Conservation (phyloP, 2,329 filamentous ascomycete genomes). For the Microdochium nivale region DNA sequence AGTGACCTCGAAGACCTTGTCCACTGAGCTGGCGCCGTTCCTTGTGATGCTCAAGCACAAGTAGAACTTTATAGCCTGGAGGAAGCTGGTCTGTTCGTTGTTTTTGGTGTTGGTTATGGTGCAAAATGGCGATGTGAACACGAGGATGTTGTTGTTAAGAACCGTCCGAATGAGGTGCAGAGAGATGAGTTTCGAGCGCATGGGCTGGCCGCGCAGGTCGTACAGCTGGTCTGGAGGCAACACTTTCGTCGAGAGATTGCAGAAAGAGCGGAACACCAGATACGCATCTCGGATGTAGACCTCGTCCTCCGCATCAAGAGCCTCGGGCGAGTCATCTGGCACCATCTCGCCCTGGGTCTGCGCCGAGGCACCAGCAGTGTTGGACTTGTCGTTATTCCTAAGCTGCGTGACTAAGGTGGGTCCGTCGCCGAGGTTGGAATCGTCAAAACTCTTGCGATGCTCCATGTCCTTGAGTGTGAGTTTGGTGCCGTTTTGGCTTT, state of each 20-base stretch:
- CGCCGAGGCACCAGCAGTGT: conserved; percentile 38
- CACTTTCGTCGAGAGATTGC: conserved; percentile 91
- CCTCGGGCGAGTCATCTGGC: conserved; percentile 47
- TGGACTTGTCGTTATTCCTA: conserved; percentile 32
- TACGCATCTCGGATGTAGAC: conserved; percentile 97
- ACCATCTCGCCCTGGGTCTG: conserved; percentile 46
- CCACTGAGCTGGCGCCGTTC: conserved; percentile 89
- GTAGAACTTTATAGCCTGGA: conserved; percentile 95
- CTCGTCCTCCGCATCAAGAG: conserved; percentile 72
- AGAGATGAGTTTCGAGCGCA: conserved; percentile 94
- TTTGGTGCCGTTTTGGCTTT: conserved; percentile 29
- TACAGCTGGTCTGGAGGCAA: conserved; percentile 85
- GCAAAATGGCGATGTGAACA: conserved; percentile 86
- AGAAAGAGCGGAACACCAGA: conserved; percentile 93
- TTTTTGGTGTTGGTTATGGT: conserved; percentile 87
- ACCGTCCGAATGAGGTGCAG: conserved; percentile 93
- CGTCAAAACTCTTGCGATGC: conserved; percentile 60
- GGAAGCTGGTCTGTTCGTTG: conserved; percentile 80
- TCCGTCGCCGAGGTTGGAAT: conserved; percentile 57
- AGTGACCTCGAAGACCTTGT: conserved; percentile 87
- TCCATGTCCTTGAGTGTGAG: conserved; percentile 60
- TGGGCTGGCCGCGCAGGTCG: conserved; percentile 86
- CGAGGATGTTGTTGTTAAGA: conserved; percentile 83
- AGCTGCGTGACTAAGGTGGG: conserved; percentile 59
- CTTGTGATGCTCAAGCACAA: conserved; percentile 89